Base-by-base conservation (phyloP, 2,329 filamentous ascomycete genomes). In the Lecanicillium sp. region DNA sequence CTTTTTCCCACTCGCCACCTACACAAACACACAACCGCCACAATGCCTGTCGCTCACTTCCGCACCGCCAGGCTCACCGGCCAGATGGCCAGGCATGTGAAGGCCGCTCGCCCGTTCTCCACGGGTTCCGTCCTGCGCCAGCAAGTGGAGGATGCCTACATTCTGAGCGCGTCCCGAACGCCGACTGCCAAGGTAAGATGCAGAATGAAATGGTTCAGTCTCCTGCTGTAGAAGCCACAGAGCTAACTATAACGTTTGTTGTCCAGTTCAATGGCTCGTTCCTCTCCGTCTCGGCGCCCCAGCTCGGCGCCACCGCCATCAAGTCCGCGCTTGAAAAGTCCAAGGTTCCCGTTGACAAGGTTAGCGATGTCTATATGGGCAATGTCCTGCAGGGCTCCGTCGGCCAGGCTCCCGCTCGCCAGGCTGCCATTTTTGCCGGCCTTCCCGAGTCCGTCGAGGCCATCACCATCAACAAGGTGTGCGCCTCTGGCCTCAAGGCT, bases 401-500 rank as follows among this genome's bases (percentile, higher is more conserved):
- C 5, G 92, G 92, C 33, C 92, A 98, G 65, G 79, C 92, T 1
- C 92, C 92, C 2, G 90, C 92, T 17, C 80, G 92, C 35, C 92
- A 98, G 66, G 92, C 92, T 10, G 70, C 79, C 48, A 84, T 97
- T 44, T 90, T 94, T 55, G 87, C 92, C 4, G 89, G 89, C 2
- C 77, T 97, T 4, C 74, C 87, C 9, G 69, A 79, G n/a, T 78
- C 73, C 6, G 75, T 94, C 41, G 92, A 98, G 65, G 84, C 89
- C 27, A 81, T 84, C 36, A 97, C 92, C 13, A 82, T 98, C 63
- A 98, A 98, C 73, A 98, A 98, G 66, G 92, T 98, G 44, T 98
- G 92, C 68, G 84, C 92, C 4, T 96, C 89, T 0, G 92, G 92
- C 5, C 71, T 98, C 48, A 98, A 98, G 63, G 85, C 92, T 2